Base-by-base conservation (phyloP, 495 filamentous ascomycete species). In the Mytilinidion resinicola region DNA sequence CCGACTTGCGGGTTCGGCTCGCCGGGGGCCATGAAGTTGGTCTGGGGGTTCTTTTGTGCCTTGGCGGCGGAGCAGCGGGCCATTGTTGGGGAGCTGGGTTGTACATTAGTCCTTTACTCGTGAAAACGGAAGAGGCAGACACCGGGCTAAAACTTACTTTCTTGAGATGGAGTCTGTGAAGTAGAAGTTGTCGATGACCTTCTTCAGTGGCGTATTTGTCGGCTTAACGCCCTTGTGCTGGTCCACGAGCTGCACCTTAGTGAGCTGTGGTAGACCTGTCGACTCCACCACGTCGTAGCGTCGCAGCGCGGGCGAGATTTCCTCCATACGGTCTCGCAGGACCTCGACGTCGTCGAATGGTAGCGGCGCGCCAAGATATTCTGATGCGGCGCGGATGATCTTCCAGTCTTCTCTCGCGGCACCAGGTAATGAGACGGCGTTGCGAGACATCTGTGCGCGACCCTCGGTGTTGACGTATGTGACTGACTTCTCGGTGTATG, bases 381-480 rank as follows among this genome's bases (percentile, higher is more conserved):
- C 95, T 71, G 85, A 89, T 57, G 78, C 79, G 1, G 93, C 93
- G 54, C 93, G 89, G 63, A 98, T 82, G 64, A 98, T 97, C 79
- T 96, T 97, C 93, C 93, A 98, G 72, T 98, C 93, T 61, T 95
- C 91, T 63, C 93, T 82, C 51, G 91, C 83, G 55, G 90, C 93
- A 55, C 93, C 93, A 47, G 89, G 87, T 54, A 93, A 75, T 39
- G 84, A 85, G 21, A 89, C 91, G 3, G 93, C 93, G 17, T 87
- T 85, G 60, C 93, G 85, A 46, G 88, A 91, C 74, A 97, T 85
- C 76, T 98, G 93, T 12, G 90, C 88, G 59, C 93, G 86, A 42
- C 93, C 93, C 72, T 98, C 93, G 9, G 93, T 97, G 80, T 97
- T 98, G 74, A 98, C 81, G 60, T 92, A 97, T 12, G 93, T 98